Conservation (phyloP, 768 basidiomycete genomes). For the Leccinum broughii region DNA sequence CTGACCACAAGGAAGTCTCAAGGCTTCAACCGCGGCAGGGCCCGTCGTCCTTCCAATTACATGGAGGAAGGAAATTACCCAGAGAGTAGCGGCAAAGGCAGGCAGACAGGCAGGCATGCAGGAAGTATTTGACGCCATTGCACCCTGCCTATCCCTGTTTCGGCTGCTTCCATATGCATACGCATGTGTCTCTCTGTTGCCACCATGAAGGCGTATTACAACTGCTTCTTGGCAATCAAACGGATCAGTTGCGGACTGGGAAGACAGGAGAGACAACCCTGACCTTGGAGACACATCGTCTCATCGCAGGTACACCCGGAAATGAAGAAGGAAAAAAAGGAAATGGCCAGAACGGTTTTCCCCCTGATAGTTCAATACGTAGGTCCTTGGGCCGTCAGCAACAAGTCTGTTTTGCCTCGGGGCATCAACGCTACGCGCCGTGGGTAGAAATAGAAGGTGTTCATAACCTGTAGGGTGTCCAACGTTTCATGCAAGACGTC, state of each 20-base stretch:
- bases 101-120: background rate
- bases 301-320: conserved; percentile 20
- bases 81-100: background rate
- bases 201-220: conserved; percentile 14
- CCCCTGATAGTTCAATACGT: background rate
- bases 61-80: conserved; percentile 16
- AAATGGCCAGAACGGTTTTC: background rate
- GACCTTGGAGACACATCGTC: conserved; percentile 13
- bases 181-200: conserved; percentile 5
- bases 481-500: conserved; percentile 8
- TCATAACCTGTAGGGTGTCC: conserved; percentile 8
- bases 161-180: conserved; percentile 10
- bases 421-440: conserved; percentile 25
- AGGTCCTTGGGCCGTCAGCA: conserved; percentile 1
- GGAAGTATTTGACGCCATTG: background rate
- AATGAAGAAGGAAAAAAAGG: conserved; percentile 20
- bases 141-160: background rate
- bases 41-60: background rate
- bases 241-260: conserved; percentile 20
- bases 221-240: background rate
- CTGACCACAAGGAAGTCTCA: conserved; percentile 27
- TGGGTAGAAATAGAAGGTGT: conserved; percentile 22
- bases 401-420: conserved; percentile 6
- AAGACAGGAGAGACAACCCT: conserved; percentile 11
- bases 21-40: conserved; percentile 24